phyloP scores from a whole-genome alignment of 148 eudicot genomes.

The Rhododendron henanense region DNA sequence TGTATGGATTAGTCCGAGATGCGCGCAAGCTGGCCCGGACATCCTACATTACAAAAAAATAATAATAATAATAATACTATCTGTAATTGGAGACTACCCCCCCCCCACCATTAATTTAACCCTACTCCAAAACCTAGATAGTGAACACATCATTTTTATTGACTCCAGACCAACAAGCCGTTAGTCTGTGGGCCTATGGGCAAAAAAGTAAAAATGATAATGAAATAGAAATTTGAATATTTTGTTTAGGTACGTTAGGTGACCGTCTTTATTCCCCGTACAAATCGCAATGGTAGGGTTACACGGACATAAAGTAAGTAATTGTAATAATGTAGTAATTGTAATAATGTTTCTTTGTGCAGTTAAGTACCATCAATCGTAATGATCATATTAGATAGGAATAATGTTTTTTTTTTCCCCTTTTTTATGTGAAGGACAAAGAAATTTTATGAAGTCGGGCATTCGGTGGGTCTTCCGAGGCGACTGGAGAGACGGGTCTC shows the following conservation, averaged over 20 bases:
- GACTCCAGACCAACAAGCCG: neutral
- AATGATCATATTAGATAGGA: neutral
- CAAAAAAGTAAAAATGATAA: neutral
- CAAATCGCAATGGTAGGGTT: neutral
- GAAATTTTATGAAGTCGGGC: too few relatives aligned
- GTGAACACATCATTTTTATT: neutral
- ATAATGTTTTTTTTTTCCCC: neutral
- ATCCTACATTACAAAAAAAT: too few relatives aligned
- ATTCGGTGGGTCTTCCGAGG: too few relatives aligned
- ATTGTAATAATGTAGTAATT: too few relatives aligned
- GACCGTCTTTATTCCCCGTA: neutral
- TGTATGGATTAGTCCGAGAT: too few relatives aligned
- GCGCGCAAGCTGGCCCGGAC: too few relatives aligned
- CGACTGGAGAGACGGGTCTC: too few relatives aligned
- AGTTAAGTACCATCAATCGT: neutral
- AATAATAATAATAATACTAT: neutral
- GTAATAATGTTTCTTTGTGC: neutral
- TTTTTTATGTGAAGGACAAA: neutral
- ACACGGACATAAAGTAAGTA: neutral
- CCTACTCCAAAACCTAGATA: neutral
- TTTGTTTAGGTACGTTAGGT: constrained; percentile 6
- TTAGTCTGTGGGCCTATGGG: neutral
- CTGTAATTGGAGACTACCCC: neutral
- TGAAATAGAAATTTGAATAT: neutral
- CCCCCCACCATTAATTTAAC: neutral